Conservation (phyloP, 2,329 filamentous ascomycete species). For the Clonostachys rosea region DNA sequence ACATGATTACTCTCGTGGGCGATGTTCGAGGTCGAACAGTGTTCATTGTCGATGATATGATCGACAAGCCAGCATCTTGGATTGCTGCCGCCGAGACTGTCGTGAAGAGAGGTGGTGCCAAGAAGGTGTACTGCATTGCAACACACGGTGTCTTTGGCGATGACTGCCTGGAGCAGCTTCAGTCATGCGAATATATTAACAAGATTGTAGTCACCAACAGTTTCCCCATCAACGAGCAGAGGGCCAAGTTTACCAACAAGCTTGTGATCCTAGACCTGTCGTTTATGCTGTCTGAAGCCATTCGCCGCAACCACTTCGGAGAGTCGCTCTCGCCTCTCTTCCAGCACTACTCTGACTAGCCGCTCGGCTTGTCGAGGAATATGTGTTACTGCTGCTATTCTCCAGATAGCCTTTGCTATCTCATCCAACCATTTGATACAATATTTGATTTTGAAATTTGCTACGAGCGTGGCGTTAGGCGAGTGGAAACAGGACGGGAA, state of each 20-base stretch:
- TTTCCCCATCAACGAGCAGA: conserved; percentile 80
- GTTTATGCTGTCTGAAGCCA: conserved; percentile 83
- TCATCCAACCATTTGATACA: not conserved
- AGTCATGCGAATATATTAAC: conserved; percentile 90
- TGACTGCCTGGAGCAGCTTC: conserved; percentile 84
- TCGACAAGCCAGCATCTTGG: conserved; percentile 95
- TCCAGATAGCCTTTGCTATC: not conserved
- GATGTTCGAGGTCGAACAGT: conserved; percentile 86
- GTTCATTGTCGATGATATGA: conserved; percentile 98
- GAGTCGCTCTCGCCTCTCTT: conserved; percentile 72
- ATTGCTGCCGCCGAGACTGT: conserved; percentile 96
- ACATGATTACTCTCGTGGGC: conserved; percentile 95
- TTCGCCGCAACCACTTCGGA: conserved; percentile 93
- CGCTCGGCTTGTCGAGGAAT: not conserved
- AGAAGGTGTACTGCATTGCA: conserved; percentile 95
- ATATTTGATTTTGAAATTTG: not conserved
- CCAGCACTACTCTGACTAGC: conserved; percentile 58
- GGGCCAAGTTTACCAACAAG: conserved; percentile 69
- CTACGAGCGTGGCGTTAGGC: conserved; percentile 2
- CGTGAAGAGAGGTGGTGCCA: conserved; percentile 85
- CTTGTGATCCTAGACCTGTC: conserved; percentile 87
- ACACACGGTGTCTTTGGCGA: conserved; percentile 93
- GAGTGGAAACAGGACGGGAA: not conserved
- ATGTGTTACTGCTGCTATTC: not conserved
- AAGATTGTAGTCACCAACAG: conserved; percentile 95